These are phyloP conservation scores for Graphium sp. DNA, from an alignment of 2,329 filamentous ascomycete genomes.

Conservation along the genomic window DNA sequence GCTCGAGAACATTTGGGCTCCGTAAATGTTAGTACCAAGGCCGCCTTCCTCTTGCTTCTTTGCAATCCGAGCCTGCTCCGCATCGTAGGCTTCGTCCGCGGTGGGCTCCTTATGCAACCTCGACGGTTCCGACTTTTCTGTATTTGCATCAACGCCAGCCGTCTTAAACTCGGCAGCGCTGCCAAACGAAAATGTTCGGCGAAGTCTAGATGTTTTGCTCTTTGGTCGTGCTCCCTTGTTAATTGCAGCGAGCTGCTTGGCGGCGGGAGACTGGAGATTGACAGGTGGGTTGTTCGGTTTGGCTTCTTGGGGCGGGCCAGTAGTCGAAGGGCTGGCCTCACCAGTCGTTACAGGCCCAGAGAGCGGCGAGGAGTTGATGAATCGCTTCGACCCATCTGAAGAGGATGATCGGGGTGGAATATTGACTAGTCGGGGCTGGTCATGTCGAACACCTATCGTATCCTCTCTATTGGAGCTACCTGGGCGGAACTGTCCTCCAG, in stretches of 20 bases:
- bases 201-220: conserved; percentile 71
- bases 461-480: conserved; percentile 4
- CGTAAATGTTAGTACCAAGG: conserved; percentile 86
- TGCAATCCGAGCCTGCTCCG: conserved; percentile 82
- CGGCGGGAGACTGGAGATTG: conserved; percentile 49
- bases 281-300: no score
- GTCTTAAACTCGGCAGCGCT: conserved; percentile 82
- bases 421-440: conserved; percentile 36
- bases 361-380: conserved; percentile 52
- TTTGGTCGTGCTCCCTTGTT: conserved; percentile 63
- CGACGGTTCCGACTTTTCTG: conserved; percentile 18
- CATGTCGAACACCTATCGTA: conserved; percentile 17
- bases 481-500: no score
- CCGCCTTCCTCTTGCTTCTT: conserved; percentile 84
- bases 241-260: conserved; percentile 72
- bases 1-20: conserved; percentile 68
- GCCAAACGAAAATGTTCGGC: conserved; percentile 90
- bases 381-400: conserved; percentile 48
- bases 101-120: conserved; percentile 51
- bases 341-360: conserved; percentile 50
- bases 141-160: conserved; percentile 42
- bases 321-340: no score
- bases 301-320: no score
- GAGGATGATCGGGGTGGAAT: conserved; percentile 47
- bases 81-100: conserved; percentile 52